Conservation (phyloP, 305 asterid genomes). For the Fraxinus xanthoxyloides region DNA sequence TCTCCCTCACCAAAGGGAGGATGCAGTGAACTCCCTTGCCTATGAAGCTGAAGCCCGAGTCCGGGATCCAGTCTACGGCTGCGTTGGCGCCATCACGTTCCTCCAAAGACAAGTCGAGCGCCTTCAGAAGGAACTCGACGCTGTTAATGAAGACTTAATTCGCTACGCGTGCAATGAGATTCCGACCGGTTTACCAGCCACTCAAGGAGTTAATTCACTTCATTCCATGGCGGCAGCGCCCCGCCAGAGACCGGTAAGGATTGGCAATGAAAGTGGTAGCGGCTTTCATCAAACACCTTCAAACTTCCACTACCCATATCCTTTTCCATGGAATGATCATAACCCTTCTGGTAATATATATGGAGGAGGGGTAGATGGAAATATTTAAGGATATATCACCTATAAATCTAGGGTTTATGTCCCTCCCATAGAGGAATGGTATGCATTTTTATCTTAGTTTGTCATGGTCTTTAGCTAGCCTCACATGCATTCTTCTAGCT, state of each 20-base stretch:
- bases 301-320: slow-evolving; percentile 30
- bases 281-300: slow-evolving; percentile 45
- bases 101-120: slow-evolving; percentile 74
- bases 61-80: slow-evolving; percentile 79
- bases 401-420: slow-evolving; percentile 42
- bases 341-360: slow-evolving; percentile 27
- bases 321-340: slow-evolving; percentile 50
- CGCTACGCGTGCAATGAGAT: slow-evolving; percentile 46
- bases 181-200: slow-evolving; percentile 22
- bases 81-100: slow-evolving; percentile 77
- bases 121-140: slow-evolving; percentile 78
- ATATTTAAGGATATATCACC: slow-evolving; percentile 23
- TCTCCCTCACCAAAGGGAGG: slow-evolving; percentile 75
- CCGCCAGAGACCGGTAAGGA: slow-evolving; percentile 20
- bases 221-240: slow-evolving; percentile 26
- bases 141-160: slow-evolving; percentile 59
- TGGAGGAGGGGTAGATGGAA: slow-evolving; percentile 46
- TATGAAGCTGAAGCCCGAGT: slow-evolving; percentile 88
- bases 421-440: slow-evolving; percentile 14
- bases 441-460: slow-evolving; percentile 16
- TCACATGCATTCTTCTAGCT: slow-evolving; percentile 41
- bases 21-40: slow-evolving; percentile 77
- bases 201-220: slow-evolving; percentile 13
- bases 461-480: slow-evolving; percentile 29
- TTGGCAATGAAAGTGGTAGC: slow-evolving; percentile 23